Conservation (phyloP, 1,284 basidiomycete species). For the Chalciporus sp. region DNA sequence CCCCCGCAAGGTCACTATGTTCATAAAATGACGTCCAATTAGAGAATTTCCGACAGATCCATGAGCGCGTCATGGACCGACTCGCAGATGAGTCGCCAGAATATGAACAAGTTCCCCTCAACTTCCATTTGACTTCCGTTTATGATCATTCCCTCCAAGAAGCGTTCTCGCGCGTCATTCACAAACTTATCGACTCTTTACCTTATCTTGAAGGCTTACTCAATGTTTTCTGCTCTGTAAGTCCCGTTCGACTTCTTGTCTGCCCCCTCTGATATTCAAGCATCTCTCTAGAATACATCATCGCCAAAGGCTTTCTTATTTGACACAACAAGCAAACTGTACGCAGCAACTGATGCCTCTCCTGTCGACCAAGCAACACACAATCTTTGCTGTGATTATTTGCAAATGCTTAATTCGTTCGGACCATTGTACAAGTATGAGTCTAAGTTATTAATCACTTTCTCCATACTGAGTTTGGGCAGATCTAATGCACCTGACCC, state of each 20-base stretch:
- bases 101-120: conserved; percentile 70
- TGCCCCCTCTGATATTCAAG: background rate
- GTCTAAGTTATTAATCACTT: background rate
- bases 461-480: conserved; percentile 12
- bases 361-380: conserved; percentile 90
- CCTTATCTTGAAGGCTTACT: conserved; percentile 80
- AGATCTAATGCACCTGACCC: conserved; percentile 41
- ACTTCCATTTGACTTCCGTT: conserved; percentile 87
- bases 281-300: conserved; percentile 69
- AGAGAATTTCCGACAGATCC: conserved; percentile 90
- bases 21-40: conserved; percentile 5
- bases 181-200: conserved; percentile 71
- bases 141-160: conserved; percentile 89
- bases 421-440: conserved; percentile 80
- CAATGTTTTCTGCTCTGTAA: conserved; percentile 79
- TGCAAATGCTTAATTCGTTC: conserved; percentile 87
- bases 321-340: conserved; percentile 84
- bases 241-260: conserved; percentile 24
- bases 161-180: conserved; percentile 81
- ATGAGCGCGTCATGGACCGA: conserved; percentile 82
- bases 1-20: background rate
- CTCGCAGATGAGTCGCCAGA: conserved; percentile 72
- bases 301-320: conserved; percentile 94
- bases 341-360: conserved; percentile 90
- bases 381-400: conserved; percentile 89